Base-by-base conservation (phyloP, 2,329 filamentous ascomycete genomes). In the Colletotrichum trifolii region DNA sequence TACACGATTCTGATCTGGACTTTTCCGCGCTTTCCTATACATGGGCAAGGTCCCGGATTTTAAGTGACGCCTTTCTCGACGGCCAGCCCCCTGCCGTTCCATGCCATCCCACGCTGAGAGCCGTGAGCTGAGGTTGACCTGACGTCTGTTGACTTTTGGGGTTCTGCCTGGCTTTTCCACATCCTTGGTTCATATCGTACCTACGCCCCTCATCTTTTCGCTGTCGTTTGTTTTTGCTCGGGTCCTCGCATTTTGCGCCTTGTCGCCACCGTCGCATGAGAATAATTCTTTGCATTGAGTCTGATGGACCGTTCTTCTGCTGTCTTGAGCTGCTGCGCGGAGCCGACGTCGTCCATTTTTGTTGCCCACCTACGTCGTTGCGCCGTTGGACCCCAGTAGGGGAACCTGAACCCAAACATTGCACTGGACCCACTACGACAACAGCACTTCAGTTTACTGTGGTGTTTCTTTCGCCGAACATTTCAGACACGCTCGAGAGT, bases 21-120 rank as follows among this genome's bases (percentile, higher is more conserved):
- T 17, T 25, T 52, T 25, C 36, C 13, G 48, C 12, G 34, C 35
- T n/a, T 47, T 15, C 40, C 12, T 33, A 35, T 17, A 63, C 40
- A 42, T 40, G 36, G 62, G 36, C 50, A 40, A 43, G 57, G 50
- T 46, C 8, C 45, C 36, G 35, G 50, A 60, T 40, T 40, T 47
- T 25, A 38, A 15, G 50, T 65, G 62, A 62, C 62, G 45, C 63
- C 58, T 66, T 25, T 66, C 50, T 48, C 59, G 59, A 64, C 55
- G 35, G 39, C 45, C 17, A 50, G 56, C 36, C 56, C 45, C 36
- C 12, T 57, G 35, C 38, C 45, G n/a, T 45, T 13, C 49, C 33
- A 46, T 17, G 58, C 52, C 58, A 63, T 63, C 59, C 53, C 42
- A 57, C 59, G 42, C 17, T 39, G n/a, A 56, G 47, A 43, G 55